Conservation (phyloP, 768 basidiomycete genomes). For the Pisolithus orientalis region DNA sequence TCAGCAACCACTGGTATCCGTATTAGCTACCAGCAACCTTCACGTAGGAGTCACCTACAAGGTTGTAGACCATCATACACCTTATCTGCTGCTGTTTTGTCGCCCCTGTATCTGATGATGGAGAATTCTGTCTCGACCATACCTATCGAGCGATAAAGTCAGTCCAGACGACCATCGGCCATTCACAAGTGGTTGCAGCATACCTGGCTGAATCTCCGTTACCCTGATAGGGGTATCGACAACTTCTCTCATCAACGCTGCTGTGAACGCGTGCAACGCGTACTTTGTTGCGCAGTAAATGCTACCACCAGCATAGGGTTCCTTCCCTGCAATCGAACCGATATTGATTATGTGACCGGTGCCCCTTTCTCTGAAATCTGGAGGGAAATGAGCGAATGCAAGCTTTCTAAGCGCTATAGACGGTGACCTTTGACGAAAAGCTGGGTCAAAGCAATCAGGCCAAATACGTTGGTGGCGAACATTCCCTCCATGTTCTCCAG, state of each 20-base stretch:
- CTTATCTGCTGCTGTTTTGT: constrained; percentile 73
- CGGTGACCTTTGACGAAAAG: constrained; percentile 50
- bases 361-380: constrained; percentile 74
- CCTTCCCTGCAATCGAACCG: constrained; percentile 86
- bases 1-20: constrained; percentile 56
- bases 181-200: constrained; percentile 4
- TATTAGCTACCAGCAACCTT: constrained; percentile 2
- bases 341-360: constrained; percentile 91
- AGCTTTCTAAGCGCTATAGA: background rate
- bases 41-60: constrained; percentile 41
- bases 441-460: constrained; percentile 80
- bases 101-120: constrained; percentile 82
- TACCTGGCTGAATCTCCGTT: constrained; percentile 90
- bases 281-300: constrained; percentile 92
- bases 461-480: constrained; percentile 79
- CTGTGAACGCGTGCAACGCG: constrained; percentile 83
- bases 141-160: constrained; percentile 32
- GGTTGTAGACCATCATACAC: constrained; percentile 90
- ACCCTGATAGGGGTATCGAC: constrained; percentile 92
- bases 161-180: constrained; percentile 3
- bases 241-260: constrained; percentile 75
- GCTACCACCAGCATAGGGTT: constrained; percentile 84
- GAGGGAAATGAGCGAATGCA: constrained; percentile 6
- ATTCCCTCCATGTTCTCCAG: constrained; percentile 77
- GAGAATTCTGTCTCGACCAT: constrained; percentile 95